Evolutionary conservation across 345 rosid genomes (phyloP).

Genomic region (Kandelia obovata): DNA sequence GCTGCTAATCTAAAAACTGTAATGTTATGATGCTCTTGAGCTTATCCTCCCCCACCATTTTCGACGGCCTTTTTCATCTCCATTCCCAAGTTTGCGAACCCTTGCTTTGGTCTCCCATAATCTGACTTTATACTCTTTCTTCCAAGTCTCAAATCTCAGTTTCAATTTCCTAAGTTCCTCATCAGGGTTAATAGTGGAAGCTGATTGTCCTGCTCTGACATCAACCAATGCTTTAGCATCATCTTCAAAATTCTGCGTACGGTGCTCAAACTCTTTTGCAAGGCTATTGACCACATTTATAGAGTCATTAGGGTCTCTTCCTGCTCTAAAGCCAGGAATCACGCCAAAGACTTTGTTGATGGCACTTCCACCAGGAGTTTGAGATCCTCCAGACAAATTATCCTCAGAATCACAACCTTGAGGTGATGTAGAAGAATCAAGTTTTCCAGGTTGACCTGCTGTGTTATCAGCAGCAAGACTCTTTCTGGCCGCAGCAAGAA

Average conservation of each 20-base stretch:
- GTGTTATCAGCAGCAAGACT: conserved; percentile 57
- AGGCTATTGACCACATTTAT: conserved; percentile 49
- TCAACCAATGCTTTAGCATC: conserved; percentile 54
- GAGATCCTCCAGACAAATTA: conserved; percentile 49
- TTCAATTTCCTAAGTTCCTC: conserved; percentile 65
- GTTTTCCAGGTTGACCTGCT: conserved; percentile 48
- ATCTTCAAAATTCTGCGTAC: conserved; percentile 59
- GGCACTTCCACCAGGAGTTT: conserved; percentile 58
- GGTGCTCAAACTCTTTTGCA: conserved; percentile 69
- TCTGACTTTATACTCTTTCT: conserved; percentile 76
- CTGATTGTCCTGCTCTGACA: conserved; percentile 37
- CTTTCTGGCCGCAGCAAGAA: conserved; percentile 75
- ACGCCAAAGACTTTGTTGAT: conserved; percentile 41
- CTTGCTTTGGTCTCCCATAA: conserved; percentile 63
- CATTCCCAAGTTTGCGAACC: conserved; percentile 48
- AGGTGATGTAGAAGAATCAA: conserved; percentile 54
- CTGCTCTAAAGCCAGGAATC: conserved; percentile 36
- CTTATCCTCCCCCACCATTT: conserved; percentile 87
- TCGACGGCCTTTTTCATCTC: conserved; percentile 49
- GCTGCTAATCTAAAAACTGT: conserved; percentile 1
- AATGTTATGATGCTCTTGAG: conserved; percentile 8
- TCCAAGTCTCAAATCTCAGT: conserved; percentile 72
- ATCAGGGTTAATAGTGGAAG: conserved; percentile 39
- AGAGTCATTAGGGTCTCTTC: conserved; percentile 59
- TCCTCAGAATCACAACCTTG: conserved; percentile 66